Conservation (phyloP, 2,329 filamentous ascomycete species). For the Fusarium odoratissimum region DNA sequence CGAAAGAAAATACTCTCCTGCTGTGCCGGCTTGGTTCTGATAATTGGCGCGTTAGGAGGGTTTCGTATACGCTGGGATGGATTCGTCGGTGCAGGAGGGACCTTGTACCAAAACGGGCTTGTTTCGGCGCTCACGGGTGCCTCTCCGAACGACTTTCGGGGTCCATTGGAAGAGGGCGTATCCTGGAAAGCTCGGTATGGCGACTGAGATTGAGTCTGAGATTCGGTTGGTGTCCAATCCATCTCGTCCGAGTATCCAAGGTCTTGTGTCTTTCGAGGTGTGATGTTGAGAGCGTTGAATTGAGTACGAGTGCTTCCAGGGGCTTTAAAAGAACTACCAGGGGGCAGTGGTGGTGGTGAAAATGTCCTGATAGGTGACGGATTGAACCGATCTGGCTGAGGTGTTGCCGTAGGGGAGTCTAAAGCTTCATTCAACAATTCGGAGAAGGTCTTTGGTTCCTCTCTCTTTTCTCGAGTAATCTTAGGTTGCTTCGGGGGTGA, state of each 20-base stretch:
- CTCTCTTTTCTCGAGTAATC: conserved; percentile 36
- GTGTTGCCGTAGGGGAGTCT: conserved; percentile 39
- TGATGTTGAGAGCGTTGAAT: conserved; percentile 34
- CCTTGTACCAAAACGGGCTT: conserved; percentile 74
- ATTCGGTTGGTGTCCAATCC: conserved; percentile 77
- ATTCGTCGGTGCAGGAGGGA: conserved; percentile 76
- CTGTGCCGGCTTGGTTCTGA: conserved; percentile 59
- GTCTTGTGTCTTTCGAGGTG: conserved; percentile 29
- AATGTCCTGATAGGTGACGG: conserved; percentile 33
- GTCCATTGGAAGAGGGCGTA: conserved; percentile 53
- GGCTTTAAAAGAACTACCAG: conserved; percentile 18
- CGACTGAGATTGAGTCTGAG: conserved; percentile 50
- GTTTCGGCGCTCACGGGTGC: conserved; percentile 57
- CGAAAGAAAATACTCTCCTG: conserved; percentile 65
- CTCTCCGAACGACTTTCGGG: conserved; percentile 59
- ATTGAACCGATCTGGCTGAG: conserved; percentile 19
- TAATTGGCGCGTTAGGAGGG: conserved; percentile 66
- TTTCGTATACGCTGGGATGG: conserved; percentile 72
- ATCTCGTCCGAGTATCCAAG: conserved; percentile 68
- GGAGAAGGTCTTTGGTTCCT: conserved; percentile 57
- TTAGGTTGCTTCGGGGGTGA: conserved; percentile 43
- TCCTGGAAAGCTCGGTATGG: conserved; percentile 65
- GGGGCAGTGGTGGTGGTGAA: conserved; percentile 31
- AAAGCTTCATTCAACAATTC: conserved; percentile 53
- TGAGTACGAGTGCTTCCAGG: conserved; percentile 10